Evolutionary conservation across 495 filamentous ascomycete species (phyloP).

Genomic region (Neurospora hispaniola): DNA sequence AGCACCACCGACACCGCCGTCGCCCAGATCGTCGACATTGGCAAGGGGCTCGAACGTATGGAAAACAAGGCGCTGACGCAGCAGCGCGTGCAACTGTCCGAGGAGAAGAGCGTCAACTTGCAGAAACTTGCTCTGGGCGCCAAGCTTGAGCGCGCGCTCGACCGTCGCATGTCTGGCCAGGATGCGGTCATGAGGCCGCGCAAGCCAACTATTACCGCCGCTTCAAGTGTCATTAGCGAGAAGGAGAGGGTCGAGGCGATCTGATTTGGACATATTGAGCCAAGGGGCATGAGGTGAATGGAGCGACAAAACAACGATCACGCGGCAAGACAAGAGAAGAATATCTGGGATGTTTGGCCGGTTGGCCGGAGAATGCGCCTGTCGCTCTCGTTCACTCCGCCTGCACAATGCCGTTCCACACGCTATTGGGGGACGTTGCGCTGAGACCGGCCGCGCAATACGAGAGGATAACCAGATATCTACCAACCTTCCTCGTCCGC

Average conservation of each 20-base stretch:
- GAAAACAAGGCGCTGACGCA: slow-evolving; percentile 78
- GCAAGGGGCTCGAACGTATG: slow-evolving; percentile 74
- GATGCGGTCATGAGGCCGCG: slow-evolving; percentile 73
- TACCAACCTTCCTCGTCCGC: neutral
- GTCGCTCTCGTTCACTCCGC: neutral
- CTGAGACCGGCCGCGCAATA: neutral
- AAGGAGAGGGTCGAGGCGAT: slow-evolving; percentile 18
- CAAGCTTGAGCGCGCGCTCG: slow-evolving; percentile 87
- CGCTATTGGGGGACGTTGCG: neutral
- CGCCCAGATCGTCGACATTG: slow-evolving; percentile 70
- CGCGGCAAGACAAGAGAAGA: neutral
- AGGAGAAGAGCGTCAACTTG: slow-evolving; percentile 75
- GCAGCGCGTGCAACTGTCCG: slow-evolving; percentile 75
- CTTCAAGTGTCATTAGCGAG: slow-evolving; percentile 18
- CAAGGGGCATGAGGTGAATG: neutral
- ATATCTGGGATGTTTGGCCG: neutral
- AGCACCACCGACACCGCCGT: slow-evolving; percentile 47
- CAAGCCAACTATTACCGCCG: slow-evolving; percentile 24
- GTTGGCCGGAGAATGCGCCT: neutral
- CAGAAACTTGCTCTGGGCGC: slow-evolving; percentile 86
- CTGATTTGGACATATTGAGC: neutral
- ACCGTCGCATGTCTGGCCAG: slow-evolving; percentile 78
- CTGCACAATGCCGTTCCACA: neutral
- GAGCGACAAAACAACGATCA: neutral
- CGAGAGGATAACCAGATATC: neutral